Percentiles rank a stretch among this genome's conserved stretches.
phyloP scores from a whole-genome alignment of 352 stramenopile species.

The Globisporangium mamillatum region DNA sequence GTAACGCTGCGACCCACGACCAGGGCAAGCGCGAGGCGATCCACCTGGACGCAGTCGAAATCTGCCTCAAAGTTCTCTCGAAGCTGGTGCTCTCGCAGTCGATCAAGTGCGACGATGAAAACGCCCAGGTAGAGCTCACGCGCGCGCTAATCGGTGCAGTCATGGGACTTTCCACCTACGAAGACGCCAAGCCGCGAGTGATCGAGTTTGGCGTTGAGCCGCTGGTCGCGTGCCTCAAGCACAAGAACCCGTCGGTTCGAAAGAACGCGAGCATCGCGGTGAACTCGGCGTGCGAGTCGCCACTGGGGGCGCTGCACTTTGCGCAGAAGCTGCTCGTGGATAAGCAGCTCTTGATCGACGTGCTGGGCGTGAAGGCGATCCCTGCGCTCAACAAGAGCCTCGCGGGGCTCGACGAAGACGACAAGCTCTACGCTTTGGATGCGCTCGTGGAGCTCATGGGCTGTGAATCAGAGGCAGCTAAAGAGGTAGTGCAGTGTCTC shows the following conservation, averaged over 20 bases:
- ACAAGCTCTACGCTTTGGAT: conserved; percentile 38
- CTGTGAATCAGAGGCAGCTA: conserved; percentile 26
- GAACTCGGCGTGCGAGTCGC: conserved; percentile 64
- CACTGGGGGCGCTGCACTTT: conserved; percentile 41
- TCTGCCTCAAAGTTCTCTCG: conserved; percentile 47
- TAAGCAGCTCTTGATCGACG: conserved; percentile 43
- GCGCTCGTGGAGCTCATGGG: conserved; percentile 30
- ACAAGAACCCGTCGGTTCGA: conserved; percentile 32
- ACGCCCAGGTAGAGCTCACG: conserved; percentile 49
- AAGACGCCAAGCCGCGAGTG: conserved; percentile 65
- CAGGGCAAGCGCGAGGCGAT: conserved; percentile 57
- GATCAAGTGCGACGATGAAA: conserved; percentile 32
- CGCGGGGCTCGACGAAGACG: conserved; percentile 38
- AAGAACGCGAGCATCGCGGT: conserved; percentile 57
- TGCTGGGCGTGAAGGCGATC: conserved; percentile 48
- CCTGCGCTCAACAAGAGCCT: conserved; percentile 44
- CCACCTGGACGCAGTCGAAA: conserved; percentile 42
- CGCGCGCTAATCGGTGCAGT: conserved; percentile 50
- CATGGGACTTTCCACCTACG: conserved; percentile 66
- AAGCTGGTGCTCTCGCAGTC: conserved; percentile 49
- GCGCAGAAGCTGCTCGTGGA: conserved; percentile 36
- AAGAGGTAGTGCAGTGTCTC: conserved; percentile 51
- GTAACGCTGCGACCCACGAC: conserved; percentile 50
- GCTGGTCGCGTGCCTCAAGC: conserved; percentile 52
- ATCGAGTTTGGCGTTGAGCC: conserved; percentile 72